Evolutionary conservation across 306 rosid genomes (phyloP), one percentile per base, ranked within the genome.

Genomic region (Argentina anserina): DNA sequence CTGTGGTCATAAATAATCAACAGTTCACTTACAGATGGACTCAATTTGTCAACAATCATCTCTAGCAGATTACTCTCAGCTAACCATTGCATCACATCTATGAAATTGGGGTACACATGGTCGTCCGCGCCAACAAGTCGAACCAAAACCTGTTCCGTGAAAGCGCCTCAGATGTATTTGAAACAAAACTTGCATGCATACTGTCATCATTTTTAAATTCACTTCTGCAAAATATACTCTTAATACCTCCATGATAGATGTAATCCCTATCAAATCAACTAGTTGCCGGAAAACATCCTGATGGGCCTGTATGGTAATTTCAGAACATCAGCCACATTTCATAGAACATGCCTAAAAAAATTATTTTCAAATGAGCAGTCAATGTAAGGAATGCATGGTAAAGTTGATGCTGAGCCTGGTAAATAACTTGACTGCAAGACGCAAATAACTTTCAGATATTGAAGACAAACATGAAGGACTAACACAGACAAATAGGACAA

Each of bases 161-260:
- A 41, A 62, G 42, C 49, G 61, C 42, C 69, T 72, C 85, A 81
- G 65, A 75, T 72, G 41, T 72, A 43, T 55, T 69, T 56, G 75
- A 86, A 59, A 70, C 14, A 40, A 59, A 69, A 47, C 64, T 52
- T 59, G 14, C n/a, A 53, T 7, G 11, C 20, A 58, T 1, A 37
- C 5, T 55, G 72, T 65, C 29, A 77, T 13, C 49, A 29, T 40
- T 25, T 20, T 11, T 15, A 31, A 70, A 69, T 75, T 56, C 3
- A 5, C 61, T 17, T 71, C 31, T 3, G 21, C 68, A 26, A 31
- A 69, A 69, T 34, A 49, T 28, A 75, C 6, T 55, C 40, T 40
- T 41, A 40, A 36, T 79, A 95, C 99, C 99, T 95, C 97, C 99
- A 92, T 95, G 82, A 95, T 95, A 69, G 99, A 95, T 73, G 99